Evolutionary conservation across 371 early-diverging fungal genomes (phyloP).

Genomic region (Mortierella sp.): DNA sequence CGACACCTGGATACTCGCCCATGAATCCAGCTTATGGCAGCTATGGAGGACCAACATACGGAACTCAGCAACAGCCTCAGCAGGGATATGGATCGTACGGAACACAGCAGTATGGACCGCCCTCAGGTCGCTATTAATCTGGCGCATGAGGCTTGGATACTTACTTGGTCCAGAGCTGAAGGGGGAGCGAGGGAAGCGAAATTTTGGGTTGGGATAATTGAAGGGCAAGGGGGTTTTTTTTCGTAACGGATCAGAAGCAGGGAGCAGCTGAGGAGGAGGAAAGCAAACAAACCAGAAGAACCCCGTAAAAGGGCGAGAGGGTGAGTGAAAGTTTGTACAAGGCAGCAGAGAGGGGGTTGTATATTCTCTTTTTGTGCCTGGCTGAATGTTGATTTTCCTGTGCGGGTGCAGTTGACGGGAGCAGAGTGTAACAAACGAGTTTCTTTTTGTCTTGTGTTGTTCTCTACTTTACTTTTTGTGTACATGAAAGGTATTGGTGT

Average conservation of each 20-base stretch:
- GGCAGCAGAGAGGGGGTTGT: neutral
- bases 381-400: too few relatives aligned
- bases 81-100: slow-evolving; percentile 55
- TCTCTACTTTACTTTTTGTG: neutral
- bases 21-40: slow-evolving; percentile 50
- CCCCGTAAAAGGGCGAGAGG: neutral
- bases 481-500: slow-evolving; percentile 1
- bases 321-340: neutral
- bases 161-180: too few relatives aligned
- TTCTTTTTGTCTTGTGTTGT: neutral
- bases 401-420: too few relatives aligned
- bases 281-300: neutral
- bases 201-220: too few relatives aligned
- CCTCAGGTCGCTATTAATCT: slow-evolving; percentile 43
- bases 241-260: too few relatives aligned
- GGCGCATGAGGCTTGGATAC: too few relatives aligned
- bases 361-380: too few relatives aligned
- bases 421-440: too few relatives aligned
- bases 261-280: too few relatives aligned
- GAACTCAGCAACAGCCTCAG: slow-evolving; percentile 46
- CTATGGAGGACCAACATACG: slow-evolving; percentile 46
- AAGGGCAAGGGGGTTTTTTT: too few relatives aligned
- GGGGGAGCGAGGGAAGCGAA: too few relatives aligned
- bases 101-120: slow-evolving; percentile 49
- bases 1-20: slow-evolving; percentile 42